Conservation (phyloP, 2,329 filamentous ascomycete genomes). For the Diaporthe helianthi region DNA sequence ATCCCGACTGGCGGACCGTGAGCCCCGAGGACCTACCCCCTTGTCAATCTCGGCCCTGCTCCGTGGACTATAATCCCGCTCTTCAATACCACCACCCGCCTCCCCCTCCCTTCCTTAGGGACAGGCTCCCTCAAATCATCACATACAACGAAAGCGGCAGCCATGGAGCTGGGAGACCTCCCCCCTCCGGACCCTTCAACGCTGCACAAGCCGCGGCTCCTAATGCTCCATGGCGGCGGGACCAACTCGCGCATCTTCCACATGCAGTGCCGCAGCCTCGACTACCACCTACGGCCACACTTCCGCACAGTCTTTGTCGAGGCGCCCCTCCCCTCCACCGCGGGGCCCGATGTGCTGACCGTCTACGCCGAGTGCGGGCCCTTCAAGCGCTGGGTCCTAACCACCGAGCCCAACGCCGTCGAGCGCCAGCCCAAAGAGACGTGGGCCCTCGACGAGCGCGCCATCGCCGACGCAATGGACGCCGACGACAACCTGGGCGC, state of each 20-base stretch:
- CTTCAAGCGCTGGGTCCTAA: constrained; percentile 57
- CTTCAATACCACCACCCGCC: too few relatives aligned
- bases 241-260: constrained; percentile 75
- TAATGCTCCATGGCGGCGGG: constrained; percentile 83
- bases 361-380: constrained; percentile 73
- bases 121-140: too few relatives aligned
- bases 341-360: constrained; percentile 67
- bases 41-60: background rate
- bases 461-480: constrained; percentile 55
- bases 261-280: constrained; percentile 67
- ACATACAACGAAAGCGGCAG: background rate
- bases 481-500: constrained; percentile 57
- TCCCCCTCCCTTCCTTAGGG: background rate
- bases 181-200: constrained; percentile 49
- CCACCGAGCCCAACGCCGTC: constrained; percentile 27
- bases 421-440: constrained; percentile 32
- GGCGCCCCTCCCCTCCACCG: constrained; percentile 67
- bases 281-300: constrained; percentile 53
- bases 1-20: constrained; percentile 2
- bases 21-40: background rate
- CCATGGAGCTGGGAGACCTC: constrained; percentile 44
- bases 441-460: constrained; percentile 47
- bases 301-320: constrained; percentile 79
- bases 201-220: constrained; percentile 65
- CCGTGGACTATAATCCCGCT: background rate